Percentiles rank a stretch among this genome's conserved stretches.
These are phyloP conservation scores for Lepiota venenata DNA, from an alignment of 768 basidiomycete genomes.

Conservation along the genomic window DNA sequence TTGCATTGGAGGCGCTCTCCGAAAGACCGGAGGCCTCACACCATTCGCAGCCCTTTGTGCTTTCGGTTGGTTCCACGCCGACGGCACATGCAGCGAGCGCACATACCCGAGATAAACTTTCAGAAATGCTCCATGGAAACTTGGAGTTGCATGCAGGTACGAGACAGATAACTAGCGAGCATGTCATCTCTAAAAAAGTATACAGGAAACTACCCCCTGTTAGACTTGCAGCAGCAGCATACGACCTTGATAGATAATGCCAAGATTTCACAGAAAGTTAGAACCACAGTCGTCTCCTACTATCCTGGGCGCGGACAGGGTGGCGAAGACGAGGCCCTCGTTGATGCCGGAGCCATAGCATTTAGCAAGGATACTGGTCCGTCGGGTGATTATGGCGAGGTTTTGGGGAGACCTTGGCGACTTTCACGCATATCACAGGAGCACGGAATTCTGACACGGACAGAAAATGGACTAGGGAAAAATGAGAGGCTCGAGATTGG, in stretches of 20 bases:
- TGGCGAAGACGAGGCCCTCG: constrained; percentile 71
- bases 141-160: constrained; percentile 77
- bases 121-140: constrained; percentile 48
- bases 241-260: constrained; percentile 59
- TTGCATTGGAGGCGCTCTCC: constrained; percentile 46
- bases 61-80: constrained; percentile 87
- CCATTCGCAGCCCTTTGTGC: constrained; percentile 51
- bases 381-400: constrained; percentile 66
- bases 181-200: neutral
- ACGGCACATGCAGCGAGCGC: constrained; percentile 76
- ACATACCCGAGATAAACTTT: constrained; percentile 41
- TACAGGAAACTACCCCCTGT: constrained; percentile 75
- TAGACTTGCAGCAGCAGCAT: constrained; percentile 81
- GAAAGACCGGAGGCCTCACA: constrained; percentile 26
- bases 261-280: constrained; percentile 63
- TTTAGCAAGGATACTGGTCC: constrained; percentile 87
- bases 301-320: constrained; percentile 66
- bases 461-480: constrained; percentile 16
- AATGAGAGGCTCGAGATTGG: constrained; percentile 41
- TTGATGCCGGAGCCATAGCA: constrained; percentile 80
- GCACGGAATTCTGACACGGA: constrained; percentile 65
- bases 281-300: constrained; percentile 74
- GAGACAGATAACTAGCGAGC: constrained; percentile 7
- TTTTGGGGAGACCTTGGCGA: constrained; percentile 62
- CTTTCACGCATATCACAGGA: constrained; percentile 72